Percentiles rank a stretch among this genome's conserved stretches.
Conservation (phyloP, 108 stramenopile species). For the Aureococcus anophagefferens region DNA sequence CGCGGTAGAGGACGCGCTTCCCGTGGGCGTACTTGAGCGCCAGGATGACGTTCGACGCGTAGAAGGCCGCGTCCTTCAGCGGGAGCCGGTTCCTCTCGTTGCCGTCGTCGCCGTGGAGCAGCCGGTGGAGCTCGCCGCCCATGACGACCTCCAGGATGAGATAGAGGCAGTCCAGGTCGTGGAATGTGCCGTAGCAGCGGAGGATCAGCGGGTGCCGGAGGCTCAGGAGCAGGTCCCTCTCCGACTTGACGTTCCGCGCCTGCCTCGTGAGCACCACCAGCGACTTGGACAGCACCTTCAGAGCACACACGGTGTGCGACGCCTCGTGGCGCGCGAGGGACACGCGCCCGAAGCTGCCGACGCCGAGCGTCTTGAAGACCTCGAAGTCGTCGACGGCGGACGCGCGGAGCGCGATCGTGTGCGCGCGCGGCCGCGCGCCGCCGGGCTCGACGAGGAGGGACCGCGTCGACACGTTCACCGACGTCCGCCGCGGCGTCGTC, state of each 20-base stretch:
- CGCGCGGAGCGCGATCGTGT: too few relatives aligned
- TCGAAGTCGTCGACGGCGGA: too few relatives aligned
- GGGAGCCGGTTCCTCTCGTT: not conserved
- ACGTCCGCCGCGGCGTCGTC: too few relatives aligned
- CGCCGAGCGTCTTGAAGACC: too few relatives aligned
- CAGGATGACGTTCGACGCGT: too few relatives aligned
- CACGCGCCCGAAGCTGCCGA: too few relatives aligned
- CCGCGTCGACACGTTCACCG: too few relatives aligned
- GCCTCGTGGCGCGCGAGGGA: too few relatives aligned
- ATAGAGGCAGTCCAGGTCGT: conserved; percentile 46
- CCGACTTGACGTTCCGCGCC: conserved; percentile 44
- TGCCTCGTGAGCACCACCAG: conserved; percentile 11
- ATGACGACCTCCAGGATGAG: conserved; percentile 64
- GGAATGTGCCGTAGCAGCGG: conserved; percentile 42
- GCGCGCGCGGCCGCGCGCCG: too few relatives aligned
- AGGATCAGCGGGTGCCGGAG: conserved; percentile 58
- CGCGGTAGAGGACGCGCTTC: conserved; percentile 17
- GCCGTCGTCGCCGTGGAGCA: not conserved
- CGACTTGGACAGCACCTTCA: conserved; percentile 11
- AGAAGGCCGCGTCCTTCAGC: not conserved
- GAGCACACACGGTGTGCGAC: too few relatives aligned
- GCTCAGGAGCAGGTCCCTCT: conserved; percentile 47
- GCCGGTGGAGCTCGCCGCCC: conserved; percentile 39
- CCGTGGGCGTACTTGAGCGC: not conserved
- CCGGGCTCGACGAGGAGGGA: too few relatives aligned